Evolutionary conservation across 2,329 filamentous ascomycete genomes (phyloP), one percentile per base, ranked within the genome.

Genomic region (Apiospora saccharicola): DNA sequence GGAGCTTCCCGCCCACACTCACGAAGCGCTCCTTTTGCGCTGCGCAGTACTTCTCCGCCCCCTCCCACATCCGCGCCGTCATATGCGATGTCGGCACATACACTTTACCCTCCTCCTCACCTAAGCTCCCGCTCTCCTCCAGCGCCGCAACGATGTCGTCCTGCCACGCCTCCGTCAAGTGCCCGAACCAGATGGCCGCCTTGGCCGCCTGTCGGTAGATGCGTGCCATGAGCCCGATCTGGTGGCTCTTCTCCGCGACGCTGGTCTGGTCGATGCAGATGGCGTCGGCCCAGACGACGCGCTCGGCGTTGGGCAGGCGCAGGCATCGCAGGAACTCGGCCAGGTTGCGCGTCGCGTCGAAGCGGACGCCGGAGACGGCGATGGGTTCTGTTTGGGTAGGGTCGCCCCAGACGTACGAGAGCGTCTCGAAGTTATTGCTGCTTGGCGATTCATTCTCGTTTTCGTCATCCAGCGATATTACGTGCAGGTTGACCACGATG

Each of bases 371-470:
- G 5, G 44, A 26, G 13, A 69, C 67, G 6, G 24, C 51, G 24
- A 69, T 69, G 67, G 67, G 14, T 10, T 22, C 4, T 5, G 67
- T 51, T n/a, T 34, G 13, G 44, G 14, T 22, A 0, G 44, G 13
- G 8, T 69, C 44, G n/a, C 67, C 67, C 67, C 67, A 69, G 4
- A 69, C 67, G 44, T 69, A 69, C 4, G 67, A 69, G 30, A 69
- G 30, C 2, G 67, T 49, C 67, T 69, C 67, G 67, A 43, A 68
- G 37, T 68, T 22, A 19, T 24, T 24, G 14, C 34, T 24, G 13
- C 47, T 47, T 24, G 49, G 12, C 12, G n/a, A 26, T 10, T 30
- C 19, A 3, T 12, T 10, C 2, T 10, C 19, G 12, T 46, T 16
- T 26, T 51, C 44, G 12, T 46, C 26, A 44, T 69, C 44, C 5